Conservation (phyloP, 371 early-diverging fungal species). For the Mucor lusitanicus region DNA sequence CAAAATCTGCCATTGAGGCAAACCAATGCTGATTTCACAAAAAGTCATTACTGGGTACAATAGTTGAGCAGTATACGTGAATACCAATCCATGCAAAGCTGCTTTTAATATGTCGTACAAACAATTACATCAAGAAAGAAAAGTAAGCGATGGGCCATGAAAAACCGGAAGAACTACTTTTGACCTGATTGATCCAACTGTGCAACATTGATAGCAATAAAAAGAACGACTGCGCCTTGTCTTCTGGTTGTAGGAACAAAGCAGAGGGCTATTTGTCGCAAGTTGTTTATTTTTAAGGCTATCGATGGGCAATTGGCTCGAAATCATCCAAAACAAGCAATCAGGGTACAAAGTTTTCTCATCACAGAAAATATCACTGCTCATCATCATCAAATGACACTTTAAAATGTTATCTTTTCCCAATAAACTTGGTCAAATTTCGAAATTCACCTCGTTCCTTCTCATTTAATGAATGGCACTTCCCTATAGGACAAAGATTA, state of each 20-base stretch:
- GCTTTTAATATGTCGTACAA: too few relatives aligned
- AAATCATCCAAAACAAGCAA: not conserved
- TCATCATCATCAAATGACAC: slow-evolving; percentile 1
- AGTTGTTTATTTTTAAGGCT: not conserved
- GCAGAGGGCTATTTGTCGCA: not conserved
- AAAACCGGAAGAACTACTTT: not conserved
- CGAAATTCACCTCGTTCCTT: not conserved
- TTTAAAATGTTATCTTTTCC: not conserved
- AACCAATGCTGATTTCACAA: too few relatives aligned
- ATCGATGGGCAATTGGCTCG: not conserved
- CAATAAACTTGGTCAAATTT: not conserved
- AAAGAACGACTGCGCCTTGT: not conserved
- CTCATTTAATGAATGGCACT: not conserved
- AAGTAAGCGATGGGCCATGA: not conserved
- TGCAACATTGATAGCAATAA: not conserved
- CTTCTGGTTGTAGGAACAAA: not conserved
- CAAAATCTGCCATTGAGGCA: too few relatives aligned
- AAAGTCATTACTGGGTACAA: too few relatives aligned
- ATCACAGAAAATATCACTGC: not conserved
- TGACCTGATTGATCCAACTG: not conserved
- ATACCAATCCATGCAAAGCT: too few relatives aligned
- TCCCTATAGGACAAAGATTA: not conserved
- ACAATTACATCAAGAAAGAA: not conserved
- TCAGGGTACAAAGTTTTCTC: not conserved
- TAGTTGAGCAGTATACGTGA: too few relatives aligned